Conservation (phyloP, 176 grass and related monocot species). For the Bonia amplexicaulis region DNA sequence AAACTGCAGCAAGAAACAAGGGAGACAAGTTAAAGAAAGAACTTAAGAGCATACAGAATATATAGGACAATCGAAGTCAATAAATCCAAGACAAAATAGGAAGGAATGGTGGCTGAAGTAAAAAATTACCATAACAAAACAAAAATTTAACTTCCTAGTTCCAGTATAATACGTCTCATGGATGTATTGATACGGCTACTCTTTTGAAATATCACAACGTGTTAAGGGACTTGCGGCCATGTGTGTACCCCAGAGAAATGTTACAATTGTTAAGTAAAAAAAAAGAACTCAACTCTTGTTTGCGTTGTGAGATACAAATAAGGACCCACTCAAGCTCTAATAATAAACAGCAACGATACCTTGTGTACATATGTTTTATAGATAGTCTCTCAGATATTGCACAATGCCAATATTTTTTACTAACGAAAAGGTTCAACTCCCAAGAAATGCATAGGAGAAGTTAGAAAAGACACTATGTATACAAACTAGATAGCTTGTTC, state of each 20-base stretch:
- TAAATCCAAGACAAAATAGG: background rate
- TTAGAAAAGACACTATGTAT: background rate
- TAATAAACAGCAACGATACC: background rate
- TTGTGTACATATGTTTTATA: background rate
- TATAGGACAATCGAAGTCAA: background rate
- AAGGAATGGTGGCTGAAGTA: background rate
- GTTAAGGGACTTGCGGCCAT: background rate
- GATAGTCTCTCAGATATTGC: background rate
- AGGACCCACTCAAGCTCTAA: background rate
- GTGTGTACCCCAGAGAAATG: background rate
- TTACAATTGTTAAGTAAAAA: background rate
- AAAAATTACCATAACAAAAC: background rate
- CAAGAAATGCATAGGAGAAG: background rate
- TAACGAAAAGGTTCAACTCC: background rate
- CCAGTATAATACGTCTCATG: background rate
- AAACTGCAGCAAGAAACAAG: conserved; percentile 55
- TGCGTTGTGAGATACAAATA: background rate
- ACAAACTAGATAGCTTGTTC: background rate
- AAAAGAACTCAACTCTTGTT: background rate
- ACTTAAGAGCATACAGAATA: background rate
- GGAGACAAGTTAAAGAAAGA: background rate
- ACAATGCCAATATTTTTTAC: background rate
- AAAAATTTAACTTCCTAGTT: background rate
- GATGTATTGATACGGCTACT: background rate
- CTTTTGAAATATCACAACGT: background rate